These are phyloP conservation scores for Crepidotus variabilis DNA, from an alignment of 768 basidiomycete species.

Conservation along the genomic window DNA sequence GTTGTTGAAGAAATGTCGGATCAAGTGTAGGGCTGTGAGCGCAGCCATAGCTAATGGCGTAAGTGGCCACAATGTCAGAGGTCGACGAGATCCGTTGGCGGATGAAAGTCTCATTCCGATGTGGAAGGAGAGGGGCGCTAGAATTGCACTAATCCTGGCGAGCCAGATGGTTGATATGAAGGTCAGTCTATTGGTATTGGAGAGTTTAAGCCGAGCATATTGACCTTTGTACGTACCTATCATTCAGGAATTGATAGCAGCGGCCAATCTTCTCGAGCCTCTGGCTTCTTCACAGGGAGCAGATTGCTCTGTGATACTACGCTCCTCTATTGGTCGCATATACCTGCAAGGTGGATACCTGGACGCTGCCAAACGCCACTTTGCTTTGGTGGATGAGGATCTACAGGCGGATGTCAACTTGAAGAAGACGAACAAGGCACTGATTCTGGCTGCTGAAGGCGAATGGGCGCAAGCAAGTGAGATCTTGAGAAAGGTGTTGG, in stretches of 20 bases:
- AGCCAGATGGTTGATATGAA: constrained; percentile 86
- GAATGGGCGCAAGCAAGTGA: constrained; percentile 57
- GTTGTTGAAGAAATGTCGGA: constrained; percentile 61
- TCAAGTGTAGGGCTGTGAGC: constrained; percentile 37
- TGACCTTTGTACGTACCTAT: background rate
- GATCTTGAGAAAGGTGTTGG: constrained; percentile 39
- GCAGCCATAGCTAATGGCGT: background rate
- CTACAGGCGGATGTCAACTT: constrained; percentile 36
- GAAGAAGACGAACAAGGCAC: constrained; percentile 60
- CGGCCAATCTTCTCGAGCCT: constrained; percentile 63
- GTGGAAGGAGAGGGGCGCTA: constrained; percentile 81
- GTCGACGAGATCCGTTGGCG: constrained; percentile 11
- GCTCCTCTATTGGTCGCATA: constrained; percentile 67
- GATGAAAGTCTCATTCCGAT: constrained; percentile 45
- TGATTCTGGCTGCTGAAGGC: constrained; percentile 66
- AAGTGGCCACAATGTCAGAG: background rate
- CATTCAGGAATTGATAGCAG: constrained; percentile 36
- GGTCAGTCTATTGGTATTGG: constrained; percentile 30
- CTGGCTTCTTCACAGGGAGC: constrained; percentile 44
- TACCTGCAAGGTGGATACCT: constrained; percentile 75
- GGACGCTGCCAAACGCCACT: constrained; percentile 51
- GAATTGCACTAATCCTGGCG: constrained; percentile 75
- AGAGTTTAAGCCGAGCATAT: background rate
- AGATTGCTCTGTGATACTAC: constrained; percentile 49
- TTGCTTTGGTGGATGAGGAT: constrained; percentile 46